Percentiles rank a stretch among this genome's conserved stretches.
Conservation (phyloP, 768 basidiomycete species). For the Gloeopeniophorella convolvens region DNA sequence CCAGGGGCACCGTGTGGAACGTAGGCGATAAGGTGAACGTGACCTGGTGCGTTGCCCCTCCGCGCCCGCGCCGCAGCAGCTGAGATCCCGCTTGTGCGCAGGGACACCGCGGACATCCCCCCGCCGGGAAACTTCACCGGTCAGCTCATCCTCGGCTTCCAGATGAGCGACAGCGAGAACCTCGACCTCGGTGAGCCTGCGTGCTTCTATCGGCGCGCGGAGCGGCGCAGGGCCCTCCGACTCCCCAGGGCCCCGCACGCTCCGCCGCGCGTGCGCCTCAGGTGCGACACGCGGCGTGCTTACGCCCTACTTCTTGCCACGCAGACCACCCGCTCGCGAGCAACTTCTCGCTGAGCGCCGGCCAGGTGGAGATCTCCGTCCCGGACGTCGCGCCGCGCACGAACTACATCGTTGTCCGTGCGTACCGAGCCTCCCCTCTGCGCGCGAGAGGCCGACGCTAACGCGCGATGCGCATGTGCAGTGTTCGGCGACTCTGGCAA, state of each 20-base stretch:
- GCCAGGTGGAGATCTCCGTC: constrained; percentile 32
- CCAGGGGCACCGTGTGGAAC: constrained; percentile 30
- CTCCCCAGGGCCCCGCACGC: background rate
- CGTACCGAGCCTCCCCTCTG: constrained; percentile 21
- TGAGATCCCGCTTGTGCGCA: background rate
- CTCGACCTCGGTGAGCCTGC: constrained; percentile 43
- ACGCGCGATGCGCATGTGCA: constrained; percentile 15
- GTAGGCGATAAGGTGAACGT: constrained; percentile 33
- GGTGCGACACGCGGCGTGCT: background rate
- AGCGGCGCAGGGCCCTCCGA: too few relatives aligned
- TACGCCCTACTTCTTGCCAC: background rate
- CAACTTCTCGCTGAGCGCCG: constrained; percentile 33
- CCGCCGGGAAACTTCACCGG: constrained; percentile 33
- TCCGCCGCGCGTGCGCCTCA: background rate
- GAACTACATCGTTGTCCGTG: constrained; percentile 38
- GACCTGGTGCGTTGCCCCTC: constrained; percentile 30
- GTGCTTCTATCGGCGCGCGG: background rate
- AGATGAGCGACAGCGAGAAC: constrained; percentile 27
- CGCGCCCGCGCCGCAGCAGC: background rate
- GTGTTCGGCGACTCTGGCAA: constrained; percentile 48
- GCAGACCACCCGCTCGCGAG: constrained; percentile 30
- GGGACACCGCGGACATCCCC: constrained; percentile 33
- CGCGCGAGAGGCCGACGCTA: background rate
- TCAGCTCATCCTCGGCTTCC: constrained; percentile 40
- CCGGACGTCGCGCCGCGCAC: constrained; percentile 30